Base-by-base conservation (phyloP, 116 monocot genomes). In the Papilionanthe hybrid region DNA sequence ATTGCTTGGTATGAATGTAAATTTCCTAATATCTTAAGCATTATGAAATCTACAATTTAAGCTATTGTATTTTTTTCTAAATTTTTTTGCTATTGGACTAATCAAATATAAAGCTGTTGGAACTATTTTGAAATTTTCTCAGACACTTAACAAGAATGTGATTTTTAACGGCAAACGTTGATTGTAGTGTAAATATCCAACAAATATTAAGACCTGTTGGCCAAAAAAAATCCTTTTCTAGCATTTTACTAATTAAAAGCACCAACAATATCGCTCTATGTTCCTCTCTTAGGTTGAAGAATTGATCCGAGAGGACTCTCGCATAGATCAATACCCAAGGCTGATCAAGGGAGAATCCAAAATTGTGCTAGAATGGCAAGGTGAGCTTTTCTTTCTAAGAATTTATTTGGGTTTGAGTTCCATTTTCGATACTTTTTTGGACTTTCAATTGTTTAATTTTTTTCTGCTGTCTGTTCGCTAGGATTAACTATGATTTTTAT, bases 311-410 rank as follows among this genome's bases (percentile, higher is more conserved):
- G 90, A 93, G 81, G 98, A 98, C 92, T 90, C 98, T 78, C 94
- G 98, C 42, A 98, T 98, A 60, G 90, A 91, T 84, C 91, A 92
- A 67, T 94, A 94, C 60, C 98, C 98, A 60, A 98, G 88, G 81
- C 76, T 94, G 84, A 81, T 94, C 76, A 98, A 93, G 75, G 98
- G 98, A 78, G 98, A 98, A 77, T 83, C 91, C 27, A 98, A 93
- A 84, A 76, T 91, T 72, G 91, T 94, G 42, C 82, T 91, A 18
- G 91, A 98, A 83, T 98, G 98, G 98, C 98, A 98, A 94, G 98
- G 94, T 92, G 77, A 7, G 3, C 53, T n/a, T 65, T 23, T 60
- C 28, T 45, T 19, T 28, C 43, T 9, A 1, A n/a, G 12, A 12
- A 12, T 30, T 30, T 10, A 10, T 2, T 0, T 30, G 22, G 19